Base-by-base conservation (phyloP, 2,329 filamentous ascomycete species). In the Tolypocladium pustulatum region DNA sequence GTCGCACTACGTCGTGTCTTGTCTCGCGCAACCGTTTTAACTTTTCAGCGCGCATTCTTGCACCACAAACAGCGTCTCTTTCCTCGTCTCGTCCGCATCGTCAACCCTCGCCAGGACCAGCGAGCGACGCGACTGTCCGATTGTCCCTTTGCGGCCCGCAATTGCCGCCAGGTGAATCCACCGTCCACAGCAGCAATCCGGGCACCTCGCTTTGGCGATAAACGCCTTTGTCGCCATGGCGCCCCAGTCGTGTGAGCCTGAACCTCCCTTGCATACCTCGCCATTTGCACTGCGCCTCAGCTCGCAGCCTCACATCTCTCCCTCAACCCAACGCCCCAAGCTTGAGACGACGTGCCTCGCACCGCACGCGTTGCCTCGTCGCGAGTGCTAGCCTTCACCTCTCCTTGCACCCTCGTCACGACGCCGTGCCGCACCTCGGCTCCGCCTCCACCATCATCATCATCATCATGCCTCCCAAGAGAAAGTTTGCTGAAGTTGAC, bases 401-500 rank as follows among this genome's bases (percentile, higher is more conserved):
- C 27, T 17, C 27, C 46, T 32, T 51, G 8, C 17, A 4, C 3
- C 7, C 27, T 27, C 43, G 3, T 30, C 46, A 51, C 46, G 46
- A 51, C 46, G 3, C 27, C 27, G 22, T 17, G 27, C 27, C 46
- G 46, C 46, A 20, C 22, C 15, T 12, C 27, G 3, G 22, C 37
- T 37, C 55, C 9, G 12, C 57, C 38, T 41, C 56, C 53, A n/a
- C n/a, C n/a, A n/a, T n/a, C n/a, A n/a, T n/a, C n/a, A n/a, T n/a
- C n/a, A n/a, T 54, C 62, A 61, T 55, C 59, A 73, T 72, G 71
- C 66, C 71, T 58, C 61, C 71, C 65, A 73, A 78, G 65, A 67
- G 68, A 61, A 73, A 69, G 62, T 64, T 66, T 57, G 64, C 69
- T 58, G 69, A 72, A 66, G 67, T 72, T 75, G 70, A 77, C 68